Evolutionary conservation across 2,329 filamentous ascomycete genomes (phyloP).

Genomic region (Metarhizium brunneum): DNA sequence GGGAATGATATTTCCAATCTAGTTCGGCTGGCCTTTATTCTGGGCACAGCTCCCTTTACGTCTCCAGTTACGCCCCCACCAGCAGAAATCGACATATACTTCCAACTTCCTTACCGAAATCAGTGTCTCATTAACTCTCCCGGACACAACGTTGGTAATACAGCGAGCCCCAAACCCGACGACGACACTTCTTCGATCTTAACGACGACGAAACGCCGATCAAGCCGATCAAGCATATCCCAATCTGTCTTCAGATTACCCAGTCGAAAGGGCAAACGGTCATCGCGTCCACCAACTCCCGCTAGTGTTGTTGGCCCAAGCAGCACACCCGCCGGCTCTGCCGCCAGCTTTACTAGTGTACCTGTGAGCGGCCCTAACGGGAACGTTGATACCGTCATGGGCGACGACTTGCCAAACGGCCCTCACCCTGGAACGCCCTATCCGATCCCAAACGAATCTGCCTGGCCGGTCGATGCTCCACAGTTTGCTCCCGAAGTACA

Average conservation of each 20-base stretch:
- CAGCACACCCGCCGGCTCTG: neutral
- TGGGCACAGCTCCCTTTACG: conserved; percentile 31
- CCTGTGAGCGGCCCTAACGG: neutral
- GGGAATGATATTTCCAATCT: conserved; percentile 30
- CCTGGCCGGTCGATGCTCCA: conserved; percentile 28
- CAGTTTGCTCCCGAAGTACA: conserved; percentile 27
- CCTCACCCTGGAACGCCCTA: conserved; percentile 32
- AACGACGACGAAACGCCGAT: conserved; percentile 17
- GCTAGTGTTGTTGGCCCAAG: conserved; percentile 12
- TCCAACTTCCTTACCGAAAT: conserved; percentile 26
- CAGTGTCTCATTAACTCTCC: conserved; percentile 26
- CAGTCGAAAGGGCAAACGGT: conserved; percentile 24
- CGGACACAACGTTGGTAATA: conserved; percentile 15
- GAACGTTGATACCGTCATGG: conserved; percentile 21
- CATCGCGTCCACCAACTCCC: conserved; percentile 26
- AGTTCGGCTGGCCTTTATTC: conserved; percentile 33
- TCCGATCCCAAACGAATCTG: conserved; percentile 27
- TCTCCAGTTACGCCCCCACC: conserved; percentile 26
- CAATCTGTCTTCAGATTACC: conserved; percentile 22
- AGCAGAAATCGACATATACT: conserved; percentile 28
- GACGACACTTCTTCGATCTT: conserved; percentile 18
- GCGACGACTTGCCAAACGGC: conserved; percentile 22
- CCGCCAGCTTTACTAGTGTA: neutral
- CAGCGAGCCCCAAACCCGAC: conserved; percentile 17
- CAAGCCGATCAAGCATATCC: conserved; percentile 18